These are phyloP conservation scores for Oldenlandia corymbosa DNA, from an alignment of 257 asterid genomes.

Conservation along the genomic window DNA sequence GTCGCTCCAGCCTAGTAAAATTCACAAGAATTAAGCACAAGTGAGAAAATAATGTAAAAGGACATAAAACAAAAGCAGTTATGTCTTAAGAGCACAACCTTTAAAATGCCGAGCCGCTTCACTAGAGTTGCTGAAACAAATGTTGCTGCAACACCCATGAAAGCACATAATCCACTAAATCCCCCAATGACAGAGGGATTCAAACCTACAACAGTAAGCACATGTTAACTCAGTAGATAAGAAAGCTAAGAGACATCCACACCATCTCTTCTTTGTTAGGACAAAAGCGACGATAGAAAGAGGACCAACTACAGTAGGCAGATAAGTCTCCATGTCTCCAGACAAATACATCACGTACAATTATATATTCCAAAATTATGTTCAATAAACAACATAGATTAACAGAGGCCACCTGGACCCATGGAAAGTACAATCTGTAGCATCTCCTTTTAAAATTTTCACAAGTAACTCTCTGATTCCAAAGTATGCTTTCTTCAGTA, in stretches of 20 bases:
- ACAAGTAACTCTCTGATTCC: too few species aligned
- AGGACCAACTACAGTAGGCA: not conserved
- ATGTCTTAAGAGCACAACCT: constrained; percentile 34
- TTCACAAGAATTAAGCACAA: constrained; percentile 17
- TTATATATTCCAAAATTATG: not conserved
- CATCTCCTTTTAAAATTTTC: not conserved
- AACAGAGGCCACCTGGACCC: not conserved
- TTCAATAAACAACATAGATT: not conserved
- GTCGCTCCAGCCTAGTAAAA: constrained; percentile 90
- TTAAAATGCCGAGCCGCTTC: constrained; percentile 62
- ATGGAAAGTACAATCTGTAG: not conserved
- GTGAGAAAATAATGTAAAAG: not conserved
- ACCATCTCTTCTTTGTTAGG: not conserved
- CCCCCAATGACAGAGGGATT: constrained; percentile 88
- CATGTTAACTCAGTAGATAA: not conserved
- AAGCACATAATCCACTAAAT: constrained; percentile 85
- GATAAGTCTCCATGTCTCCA: not conserved
- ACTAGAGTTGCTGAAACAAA: constrained; percentile 80
- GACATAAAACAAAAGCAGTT: not conserved
- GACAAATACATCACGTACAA: not conserved
- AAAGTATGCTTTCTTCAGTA: not conserved
- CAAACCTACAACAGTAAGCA: constrained; percentile 49
- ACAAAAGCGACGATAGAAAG: not conserved
- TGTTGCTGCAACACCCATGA: constrained; percentile 92
- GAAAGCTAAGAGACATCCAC: not conserved